phyloP scores from a whole-genome alignment of 2,329 filamentous ascomycete genomes.

The Didymella pomorum region DNA sequence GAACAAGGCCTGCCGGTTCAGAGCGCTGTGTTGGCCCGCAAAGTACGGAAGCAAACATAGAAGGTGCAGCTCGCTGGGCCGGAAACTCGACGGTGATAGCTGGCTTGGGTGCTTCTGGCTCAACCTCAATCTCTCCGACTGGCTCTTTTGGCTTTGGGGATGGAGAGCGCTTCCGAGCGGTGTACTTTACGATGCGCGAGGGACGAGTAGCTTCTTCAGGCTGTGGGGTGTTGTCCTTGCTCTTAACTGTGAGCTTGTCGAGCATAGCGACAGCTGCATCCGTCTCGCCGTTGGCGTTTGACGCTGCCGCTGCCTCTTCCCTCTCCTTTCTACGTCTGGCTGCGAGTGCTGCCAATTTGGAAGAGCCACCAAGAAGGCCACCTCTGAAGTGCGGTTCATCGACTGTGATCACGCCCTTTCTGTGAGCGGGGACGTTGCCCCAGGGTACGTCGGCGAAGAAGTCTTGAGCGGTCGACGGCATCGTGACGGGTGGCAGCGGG shows the following conservation, averaged over 20 bases:
- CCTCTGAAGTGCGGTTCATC: slow-evolving; percentile 66
- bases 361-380: slow-evolving; percentile 80
- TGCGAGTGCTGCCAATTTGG: slow-evolving; percentile 89
- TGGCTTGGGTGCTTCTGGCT: slow-evolving; percentile 29
- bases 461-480: slow-evolving; percentile 53
- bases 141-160: slow-evolving; percentile 36
- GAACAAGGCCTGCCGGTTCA: neutral
- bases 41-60: slow-evolving; percentile 60
- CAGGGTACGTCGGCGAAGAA: slow-evolving; percentile 89
- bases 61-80: slow-evolving; percentile 57
- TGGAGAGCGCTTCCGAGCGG: slow-evolving; percentile 39
- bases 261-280: slow-evolving; percentile 53
- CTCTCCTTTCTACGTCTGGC: slow-evolving; percentile 86
- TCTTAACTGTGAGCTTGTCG: slow-evolving; percentile 53
- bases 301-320: slow-evolving; percentile 62
- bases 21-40: slow-evolving; percentile 47
- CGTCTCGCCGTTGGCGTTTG: slow-evolving; percentile 28
- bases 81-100: slow-evolving; percentile 37
- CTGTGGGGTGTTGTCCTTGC: slow-evolving; percentile 19
- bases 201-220: slow-evolving; percentile 16
- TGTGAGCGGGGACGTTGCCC: slow-evolving; percentile 73
- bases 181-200: slow-evolving; percentile 32
- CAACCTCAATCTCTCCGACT: slow-evolving; percentile 22
- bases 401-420: slow-evolving; percentile 70
- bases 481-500: slow-evolving; percentile 45